Base-by-base conservation (phyloP, 2,329 filamentous ascomycete genomes). In the Pseudocercospora fuligena region DNA sequence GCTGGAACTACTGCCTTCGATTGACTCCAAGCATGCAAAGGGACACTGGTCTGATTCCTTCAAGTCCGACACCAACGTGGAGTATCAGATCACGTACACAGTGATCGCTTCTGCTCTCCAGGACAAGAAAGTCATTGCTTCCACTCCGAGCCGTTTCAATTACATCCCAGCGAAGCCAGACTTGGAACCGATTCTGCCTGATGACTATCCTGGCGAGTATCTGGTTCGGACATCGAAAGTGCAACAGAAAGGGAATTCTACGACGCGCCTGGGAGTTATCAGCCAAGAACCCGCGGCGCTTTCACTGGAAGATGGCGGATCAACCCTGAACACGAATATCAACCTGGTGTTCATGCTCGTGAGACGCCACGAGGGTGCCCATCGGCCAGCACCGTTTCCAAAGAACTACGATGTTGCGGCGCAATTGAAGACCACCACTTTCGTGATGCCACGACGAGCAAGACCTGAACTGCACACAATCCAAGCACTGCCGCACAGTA, bases 191-290 rank as follows among this genome's bases (percentile, higher is more conserved):
- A 29, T 69, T 4, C 58, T 63, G 1, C 46, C 64, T 0, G 67
- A 69, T 40, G 67, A 69, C 43, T 69, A 60, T 33, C 61, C 67
- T 0, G 67, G 54, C 7, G 64, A 69, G 21, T 69, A 69, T 46
- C n/a, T 56, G 11, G 49, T 66, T 9, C 64, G 67, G 11, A 60
- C 64, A 11, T 56, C 62, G 27, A 66, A 65, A 21, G 23, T 59
- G 14, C 33, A 54, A 27, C 33, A 59, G 23, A 33, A 21, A 1
- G 29, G 63, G 19, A 23, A 29, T 8, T 21, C 27, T 6, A 25
- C 53, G 3, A 60, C 53, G 9, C 59, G 66, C 25, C 59, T 69
- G 9, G 67, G 67, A 3, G 54, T 69, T 7, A 65, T 69, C 40
- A 66, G 61, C n/a, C 49, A 69, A 23, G 67, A 66, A 40, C 67